Evolutionary conservation across 768 basidiomycete species (phyloP).

Genomic region (Saitozyma sp.): DNA sequence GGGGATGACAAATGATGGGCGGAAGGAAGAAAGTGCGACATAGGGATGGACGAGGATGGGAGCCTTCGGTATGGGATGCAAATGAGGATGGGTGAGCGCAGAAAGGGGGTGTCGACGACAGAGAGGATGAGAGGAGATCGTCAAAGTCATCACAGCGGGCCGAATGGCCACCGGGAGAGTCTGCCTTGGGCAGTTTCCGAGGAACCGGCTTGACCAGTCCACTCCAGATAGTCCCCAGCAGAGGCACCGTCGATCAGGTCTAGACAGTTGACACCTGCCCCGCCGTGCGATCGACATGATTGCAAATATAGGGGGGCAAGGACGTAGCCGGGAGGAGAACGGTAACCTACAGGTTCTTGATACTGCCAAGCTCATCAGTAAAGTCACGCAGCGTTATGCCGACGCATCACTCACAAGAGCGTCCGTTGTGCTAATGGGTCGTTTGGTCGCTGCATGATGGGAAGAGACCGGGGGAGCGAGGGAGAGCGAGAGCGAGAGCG

Average conservation of each 20-base stretch:
- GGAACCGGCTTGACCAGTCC: too few relatives aligned
- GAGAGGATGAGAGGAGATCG: background rate
- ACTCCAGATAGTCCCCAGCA: too few relatives aligned
- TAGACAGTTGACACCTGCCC: background rate
- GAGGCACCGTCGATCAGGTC: background rate
- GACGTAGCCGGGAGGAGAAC: too few relatives aligned
- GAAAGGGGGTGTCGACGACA: background rate
- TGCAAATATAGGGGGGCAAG: background rate
- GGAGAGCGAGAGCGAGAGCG: too few relatives aligned
- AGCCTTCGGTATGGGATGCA: background rate
- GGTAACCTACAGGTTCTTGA: slow-evolving; percentile 50
- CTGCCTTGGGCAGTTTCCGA: too few relatives aligned
- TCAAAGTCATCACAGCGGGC: background rate
- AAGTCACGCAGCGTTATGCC: background rate
- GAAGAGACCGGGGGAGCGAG: background rate
- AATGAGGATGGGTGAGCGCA: background rate
- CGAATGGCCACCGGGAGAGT: background rate
- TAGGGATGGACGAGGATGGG: background rate
- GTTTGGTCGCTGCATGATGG: slow-evolving; percentile 42
- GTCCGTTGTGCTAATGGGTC: slow-evolving; percentile 48
- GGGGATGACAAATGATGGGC: too few relatives aligned
- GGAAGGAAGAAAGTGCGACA: background rate
- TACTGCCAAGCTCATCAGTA: slow-evolving; percentile 11
- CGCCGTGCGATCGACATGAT: background rate
- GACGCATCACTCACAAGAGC: slow-evolving; percentile 38